Base-by-base conservation (phyloP, 2,329 filamentous ascomycete species). In the Claviceps sp. region DNA sequence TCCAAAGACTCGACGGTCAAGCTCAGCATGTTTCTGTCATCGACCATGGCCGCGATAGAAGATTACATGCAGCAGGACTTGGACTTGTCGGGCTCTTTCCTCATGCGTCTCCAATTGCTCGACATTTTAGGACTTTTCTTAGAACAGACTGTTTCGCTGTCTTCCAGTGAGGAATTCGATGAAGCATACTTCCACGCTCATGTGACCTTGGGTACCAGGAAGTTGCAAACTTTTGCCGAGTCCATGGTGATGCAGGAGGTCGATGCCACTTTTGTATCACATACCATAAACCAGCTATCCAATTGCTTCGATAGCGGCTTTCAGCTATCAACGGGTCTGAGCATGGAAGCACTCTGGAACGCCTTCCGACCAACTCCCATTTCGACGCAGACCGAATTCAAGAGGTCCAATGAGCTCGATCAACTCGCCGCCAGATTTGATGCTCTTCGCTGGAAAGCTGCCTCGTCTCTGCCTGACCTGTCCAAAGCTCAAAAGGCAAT, bases 331-430 rank as follows among this genome's bases (percentile, higher is more conserved):
- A 89, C 85, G 2, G 89, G 89, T 0, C 70, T 89, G 13, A 84
- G 81, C 57, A 93, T 94, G 86, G 86, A 93, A 62, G 65, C 71
- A 8, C 73, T 95, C 5, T 95, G 90, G 91, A 77, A 79, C 43
- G 61, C 72, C 1, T 78, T 94, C 61, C 79, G 85, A 50, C 87
- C 89, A 0, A 65, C 70, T 11, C 74, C 80, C 4, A 71, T 82
- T 22, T 66, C 73, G 1, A 72, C 73, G 17, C 64, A 68, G 24
- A 59, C 62, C 4, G 68, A 72, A 0, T 65, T 82, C 43, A 64
- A 71, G 30, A 73, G 71, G 39, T 68, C 76, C 6, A 55, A 70
- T 13, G 69, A 75, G 40, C 69, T 85, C 59, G 75, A 82, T 56
- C 68, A 68, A 11, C 69, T 86, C 4, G 80, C 79, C 1, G 64